These are phyloP conservation scores for Danielozyma ontarioensis DNA, from an alignment of 805 yeast genomes.

Conservation along the genomic window DNA sequence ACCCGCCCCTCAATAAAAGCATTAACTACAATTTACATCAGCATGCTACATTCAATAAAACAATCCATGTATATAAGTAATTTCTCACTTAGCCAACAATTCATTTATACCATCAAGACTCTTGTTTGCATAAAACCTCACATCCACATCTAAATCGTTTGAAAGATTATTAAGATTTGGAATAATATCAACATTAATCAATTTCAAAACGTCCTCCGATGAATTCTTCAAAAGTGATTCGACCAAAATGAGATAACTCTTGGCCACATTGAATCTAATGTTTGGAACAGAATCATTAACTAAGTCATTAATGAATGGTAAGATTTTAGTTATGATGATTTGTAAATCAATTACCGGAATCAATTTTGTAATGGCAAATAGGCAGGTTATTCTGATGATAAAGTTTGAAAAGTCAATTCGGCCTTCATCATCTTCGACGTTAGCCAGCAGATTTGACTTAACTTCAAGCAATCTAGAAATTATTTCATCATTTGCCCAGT, in stretches of 20 bases:
- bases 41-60: too few relatives aligned
- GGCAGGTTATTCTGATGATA: constrained; percentile 85
- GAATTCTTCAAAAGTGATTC: constrained; percentile 38
- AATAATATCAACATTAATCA: constrained; percentile 42
- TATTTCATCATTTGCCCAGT: constrained; percentile 87
- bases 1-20: too few relatives aligned
- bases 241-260: constrained; percentile 62
- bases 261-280: constrained; percentile 92
- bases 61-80: too few relatives aligned
- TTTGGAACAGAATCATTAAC: constrained; percentile 85
- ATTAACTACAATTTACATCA: too few relatives aligned
- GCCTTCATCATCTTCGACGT: constrained; percentile 19
- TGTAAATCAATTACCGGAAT: constrained; percentile 61
- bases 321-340: constrained; percentile 56
- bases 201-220: constrained; percentile 17
- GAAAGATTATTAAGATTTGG: constrained; percentile 62
- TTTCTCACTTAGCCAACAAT: too few relatives aligned
- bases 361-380: constrained; percentile 80
- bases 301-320: constrained; percentile 75
- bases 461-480: constrained; percentile 60
- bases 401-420: constrained; percentile 62
- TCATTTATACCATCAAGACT: constrained; percentile 43
- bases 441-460: constrained; percentile 9
- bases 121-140: constrained; percentile 74
- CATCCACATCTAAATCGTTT: constrained; percentile 81